A percentile compares a stretch with the other conserved stretches of the same genome.
Conservation (phyloP, 768 basidiomycete species). For the Suillus cothurnatus region DNA sequence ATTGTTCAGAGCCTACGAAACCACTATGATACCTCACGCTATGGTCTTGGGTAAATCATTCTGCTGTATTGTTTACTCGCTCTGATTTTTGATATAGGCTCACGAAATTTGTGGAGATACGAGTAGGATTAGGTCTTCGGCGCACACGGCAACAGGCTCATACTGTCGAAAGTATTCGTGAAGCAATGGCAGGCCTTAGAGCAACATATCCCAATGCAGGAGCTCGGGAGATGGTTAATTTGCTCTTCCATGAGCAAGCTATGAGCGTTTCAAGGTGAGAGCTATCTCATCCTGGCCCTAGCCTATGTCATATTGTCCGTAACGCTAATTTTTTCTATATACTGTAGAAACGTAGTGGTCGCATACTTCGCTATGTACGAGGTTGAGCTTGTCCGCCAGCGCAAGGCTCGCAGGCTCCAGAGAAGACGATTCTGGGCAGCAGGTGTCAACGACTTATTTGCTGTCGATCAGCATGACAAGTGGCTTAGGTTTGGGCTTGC, state of each 20-base stretch:
- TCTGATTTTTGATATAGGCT: neutral
- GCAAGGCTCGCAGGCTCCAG: slow-evolving; percentile 24
- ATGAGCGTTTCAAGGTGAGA: slow-evolving; percentile 29
- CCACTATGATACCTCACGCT: slow-evolving; percentile 23
- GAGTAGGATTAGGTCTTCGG: slow-evolving; percentile 19
- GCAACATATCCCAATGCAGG: slow-evolving; percentile 30
- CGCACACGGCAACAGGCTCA: slow-evolving; percentile 9
- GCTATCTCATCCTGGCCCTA: neutral
- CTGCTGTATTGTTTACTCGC: neutral
- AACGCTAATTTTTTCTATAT: neutral
- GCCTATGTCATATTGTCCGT: too few relatives aligned
- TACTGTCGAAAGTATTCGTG: slow-evolving; percentile 23
- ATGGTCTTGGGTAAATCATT: slow-evolving; percentile 22
- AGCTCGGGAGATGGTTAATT: slow-evolving; percentile 22
- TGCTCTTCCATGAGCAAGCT: slow-evolving; percentile 26
- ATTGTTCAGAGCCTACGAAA: slow-evolving; percentile 25
- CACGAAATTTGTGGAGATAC: slow-evolving; percentile 3
- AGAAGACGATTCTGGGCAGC: slow-evolving; percentile 39
- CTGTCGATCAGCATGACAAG: slow-evolving; percentile 51
- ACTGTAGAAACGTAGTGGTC: neutral
- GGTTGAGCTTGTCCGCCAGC: slow-evolving; percentile 22
- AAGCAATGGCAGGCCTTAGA: slow-evolving; percentile 18
- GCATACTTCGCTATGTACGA: slow-evolving; percentile 13
- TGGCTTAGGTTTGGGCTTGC: slow-evolving; percentile 42
- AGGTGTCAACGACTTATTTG: slow-evolving; percentile 42